phyloP scores from a whole-genome alignment of 345 rosid genomes.

The Moricandia arvensis region DNA sequence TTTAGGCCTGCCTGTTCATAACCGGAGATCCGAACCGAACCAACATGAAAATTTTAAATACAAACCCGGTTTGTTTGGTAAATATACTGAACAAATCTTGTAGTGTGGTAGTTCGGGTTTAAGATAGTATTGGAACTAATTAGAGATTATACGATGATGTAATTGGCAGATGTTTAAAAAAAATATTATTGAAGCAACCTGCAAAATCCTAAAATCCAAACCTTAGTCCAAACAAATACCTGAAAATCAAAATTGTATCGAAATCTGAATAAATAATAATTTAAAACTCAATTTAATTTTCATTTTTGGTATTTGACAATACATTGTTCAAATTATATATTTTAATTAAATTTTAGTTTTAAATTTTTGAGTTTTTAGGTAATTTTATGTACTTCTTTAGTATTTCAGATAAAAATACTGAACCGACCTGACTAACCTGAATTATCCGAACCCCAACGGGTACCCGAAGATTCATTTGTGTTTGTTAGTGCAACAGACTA shows the following conservation, averaged over 20 bases:
- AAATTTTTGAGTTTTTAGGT: neutral
- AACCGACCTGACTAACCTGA: neutral
- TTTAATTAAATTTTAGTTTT: neutral
- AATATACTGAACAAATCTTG: neutral
- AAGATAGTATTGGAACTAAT: too few species aligned
- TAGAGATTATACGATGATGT: too few species aligned
- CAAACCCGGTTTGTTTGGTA: neutral
- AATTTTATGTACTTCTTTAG: neutral
- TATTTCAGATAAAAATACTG: neutral
- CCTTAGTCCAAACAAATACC: neutral
- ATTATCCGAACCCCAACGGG: neutral
- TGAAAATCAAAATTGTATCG: too few species aligned
- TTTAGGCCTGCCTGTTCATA: neutral
- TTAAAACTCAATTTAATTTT: neutral
- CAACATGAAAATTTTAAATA: neutral
- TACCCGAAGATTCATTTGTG: neutral
- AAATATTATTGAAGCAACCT: too few species aligned
- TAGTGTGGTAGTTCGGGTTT: too few species aligned
- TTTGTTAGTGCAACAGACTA: conserved; percentile 9
- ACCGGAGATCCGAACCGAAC: neutral
- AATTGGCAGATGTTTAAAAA: too few species aligned
- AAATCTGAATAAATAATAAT: too few species aligned
- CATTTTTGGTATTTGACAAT: neutral
- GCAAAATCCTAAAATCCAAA: too few species aligned
- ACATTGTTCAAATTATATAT: neutral